These are phyloP conservation scores for Pyrus bretschneideri DNA, from an alignment of 306 rosid species.

Conservation along the genomic window DNA sequence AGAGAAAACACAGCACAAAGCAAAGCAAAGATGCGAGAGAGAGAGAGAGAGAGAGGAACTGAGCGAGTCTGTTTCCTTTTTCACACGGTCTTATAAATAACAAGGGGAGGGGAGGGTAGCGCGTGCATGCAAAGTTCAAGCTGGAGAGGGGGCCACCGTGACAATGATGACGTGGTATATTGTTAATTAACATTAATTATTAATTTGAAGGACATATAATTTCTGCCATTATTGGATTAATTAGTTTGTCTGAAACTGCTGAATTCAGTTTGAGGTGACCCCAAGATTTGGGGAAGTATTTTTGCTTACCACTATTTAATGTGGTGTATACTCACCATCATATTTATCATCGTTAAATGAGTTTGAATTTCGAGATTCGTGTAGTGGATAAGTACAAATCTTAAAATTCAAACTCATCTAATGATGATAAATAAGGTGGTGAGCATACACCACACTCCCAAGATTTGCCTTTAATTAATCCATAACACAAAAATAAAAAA, in stretches of 20 bases:
- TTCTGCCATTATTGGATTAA: conserved; percentile 19
- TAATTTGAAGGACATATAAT: background rate
- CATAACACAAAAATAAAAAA: background rate
- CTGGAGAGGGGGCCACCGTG: conserved; percentile 31
- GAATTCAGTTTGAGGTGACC: conserved; percentile 31
- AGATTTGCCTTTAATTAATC: conserved; percentile 19
- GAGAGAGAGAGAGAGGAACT: conserved; percentile 36
- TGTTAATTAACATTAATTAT: background rate
- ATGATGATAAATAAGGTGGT: too few relatives aligned
- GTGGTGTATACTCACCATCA: too few relatives aligned
- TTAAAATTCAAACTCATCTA: too few relatives aligned
- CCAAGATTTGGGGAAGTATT: conserved; percentile 35
- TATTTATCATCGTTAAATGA: too few relatives aligned
- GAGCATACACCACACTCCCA: too few relatives aligned
- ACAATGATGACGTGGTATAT: conserved; percentile 30
- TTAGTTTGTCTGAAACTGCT: background rate
- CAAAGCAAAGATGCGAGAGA: conserved; percentile 32
- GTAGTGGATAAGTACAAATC: too few relatives aligned
- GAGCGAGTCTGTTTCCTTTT: conserved; percentile 25
- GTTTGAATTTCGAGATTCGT: too few relatives aligned
- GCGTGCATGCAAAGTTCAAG: conserved; percentile 32
- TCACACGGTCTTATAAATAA: conserved; percentile 51
- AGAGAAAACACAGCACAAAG: conserved; percentile 21
- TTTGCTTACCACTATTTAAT: too few relatives aligned
- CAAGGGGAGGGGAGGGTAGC: conserved; percentile 5